phyloP scores from a whole-genome alignment of 768 basidiomycete genomes.

The Cytidiella melzeri region DNA sequence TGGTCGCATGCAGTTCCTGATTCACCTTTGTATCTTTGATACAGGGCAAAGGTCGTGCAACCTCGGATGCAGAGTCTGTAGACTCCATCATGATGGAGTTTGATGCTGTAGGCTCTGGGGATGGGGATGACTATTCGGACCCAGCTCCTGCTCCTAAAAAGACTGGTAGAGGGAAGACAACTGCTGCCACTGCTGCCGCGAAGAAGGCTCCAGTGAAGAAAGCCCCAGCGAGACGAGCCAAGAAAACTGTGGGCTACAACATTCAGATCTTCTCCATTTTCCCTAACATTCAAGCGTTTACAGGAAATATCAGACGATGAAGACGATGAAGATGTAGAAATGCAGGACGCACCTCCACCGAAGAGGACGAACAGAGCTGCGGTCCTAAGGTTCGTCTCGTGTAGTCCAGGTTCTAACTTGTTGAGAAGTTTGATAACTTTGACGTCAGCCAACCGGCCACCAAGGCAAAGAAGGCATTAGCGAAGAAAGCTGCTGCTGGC shows the following conservation, averaged over 20 bases:
- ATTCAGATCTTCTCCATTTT: background rate
- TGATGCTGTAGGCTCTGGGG: conserved; percentile 51
- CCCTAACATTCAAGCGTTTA: background rate
- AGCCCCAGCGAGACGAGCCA: conserved; percentile 39
- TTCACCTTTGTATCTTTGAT: too few species aligned
- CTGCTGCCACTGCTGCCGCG: conserved; percentile 22
- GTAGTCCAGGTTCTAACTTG: background rate
- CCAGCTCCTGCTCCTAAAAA: conserved; percentile 36
- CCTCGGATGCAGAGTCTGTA: conserved; percentile 44
- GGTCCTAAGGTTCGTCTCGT: conserved; percentile 46
- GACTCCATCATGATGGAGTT: conserved; percentile 82
- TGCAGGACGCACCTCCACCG: conserved; percentile 41
- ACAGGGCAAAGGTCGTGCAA: conserved; percentile 45
- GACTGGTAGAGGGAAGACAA: conserved; percentile 26
- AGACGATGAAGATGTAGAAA: conserved; percentile 48
- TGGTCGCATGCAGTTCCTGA: too few species aligned
- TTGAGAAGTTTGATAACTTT: background rate
- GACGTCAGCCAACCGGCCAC: conserved; percentile 26
- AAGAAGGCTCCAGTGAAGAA: conserved; percentile 33
- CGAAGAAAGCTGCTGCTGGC: conserved; percentile 37
- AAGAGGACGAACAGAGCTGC: conserved; percentile 63
- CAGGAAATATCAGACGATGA: conserved; percentile 41
- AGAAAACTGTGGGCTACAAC: conserved; percentile 37
- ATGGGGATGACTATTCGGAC: conserved; percentile 44
- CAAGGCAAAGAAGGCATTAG: conserved; percentile 45